A percentile compares a stretch with the other conserved stretches of the same genome.
These are phyloP conservation scores for Ilex asprella DNA, from an alignment of 257 asterid species.

Conservation along the genomic window DNA sequence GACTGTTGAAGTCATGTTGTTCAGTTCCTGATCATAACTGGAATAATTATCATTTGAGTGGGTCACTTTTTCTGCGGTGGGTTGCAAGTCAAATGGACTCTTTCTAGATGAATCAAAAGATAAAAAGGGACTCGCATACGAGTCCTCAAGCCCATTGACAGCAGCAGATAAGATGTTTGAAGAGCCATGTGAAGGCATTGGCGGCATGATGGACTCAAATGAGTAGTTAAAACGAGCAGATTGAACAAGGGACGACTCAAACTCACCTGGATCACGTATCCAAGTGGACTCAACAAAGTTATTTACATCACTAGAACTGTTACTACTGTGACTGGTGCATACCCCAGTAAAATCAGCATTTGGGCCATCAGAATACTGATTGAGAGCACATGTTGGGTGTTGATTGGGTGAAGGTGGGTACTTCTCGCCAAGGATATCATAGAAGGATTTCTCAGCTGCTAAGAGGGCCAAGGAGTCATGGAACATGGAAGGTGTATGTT, in stretches of 20 bases:
- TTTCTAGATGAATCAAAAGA: neutral
- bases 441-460: slow-evolving; percentile 67
- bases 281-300: neutral
- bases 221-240: too few relatives aligned
- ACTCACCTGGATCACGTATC: neutral
- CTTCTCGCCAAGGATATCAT: slow-evolving; percentile 28
- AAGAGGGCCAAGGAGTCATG: slow-evolving; percentile 61
- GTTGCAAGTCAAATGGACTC: neutral
- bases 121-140: neutral
- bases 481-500: slow-evolving; percentile 37
- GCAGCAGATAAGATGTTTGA: neutral
- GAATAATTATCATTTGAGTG: neutral
- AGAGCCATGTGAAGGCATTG: neutral
- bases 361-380: neutral
- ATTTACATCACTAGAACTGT: neutral
- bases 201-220: neutral
- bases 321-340: neutral
- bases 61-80: neutral
- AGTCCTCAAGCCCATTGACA: neutral
- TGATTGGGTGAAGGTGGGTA: slow-evolving; percentile 2
- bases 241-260: too few relatives aligned
- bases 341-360: neutral
- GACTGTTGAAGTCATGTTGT: neutral
- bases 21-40: neutral
- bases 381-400: neutral